These are phyloP conservation scores for Cladosporium velox DNA, from an alignment of 2,329 filamentous ascomycete species.

Conservation along the genomic window DNA sequence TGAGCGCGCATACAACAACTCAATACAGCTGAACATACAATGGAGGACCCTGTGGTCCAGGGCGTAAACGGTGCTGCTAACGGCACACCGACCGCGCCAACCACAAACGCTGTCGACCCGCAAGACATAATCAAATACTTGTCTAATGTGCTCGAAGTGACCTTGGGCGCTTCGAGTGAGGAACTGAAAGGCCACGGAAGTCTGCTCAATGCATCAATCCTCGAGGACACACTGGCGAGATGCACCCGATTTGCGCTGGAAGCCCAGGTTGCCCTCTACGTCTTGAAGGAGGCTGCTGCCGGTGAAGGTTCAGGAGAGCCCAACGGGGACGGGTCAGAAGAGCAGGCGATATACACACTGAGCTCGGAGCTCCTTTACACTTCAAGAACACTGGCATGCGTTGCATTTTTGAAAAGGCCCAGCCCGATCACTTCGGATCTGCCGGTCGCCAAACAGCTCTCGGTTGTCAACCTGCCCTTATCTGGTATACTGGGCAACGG, in stretches of 20 bases:
- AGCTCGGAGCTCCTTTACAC: slow-evolving; percentile 79
- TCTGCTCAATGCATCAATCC: slow-evolving; percentile 71
- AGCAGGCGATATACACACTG: slow-evolving; percentile 72
- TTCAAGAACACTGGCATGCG: slow-evolving; percentile 77
- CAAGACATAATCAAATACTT: slow-evolving; percentile 52
- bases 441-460: slow-evolving; percentile 83
- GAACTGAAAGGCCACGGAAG: slow-evolving; percentile 82
- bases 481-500: slow-evolving; percentile 64
- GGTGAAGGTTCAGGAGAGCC: slow-evolving; percentile 15
- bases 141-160: slow-evolving; percentile 50
- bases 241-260: slow-evolving; percentile 90
- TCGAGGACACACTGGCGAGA: slow-evolving; percentile 79
- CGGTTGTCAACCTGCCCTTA: slow-evolving; percentile 88
- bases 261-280: slow-evolving; percentile 82
- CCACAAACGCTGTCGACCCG: slow-evolving; percentile 44
- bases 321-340: slow-evolving; percentile 21
- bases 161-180: slow-evolving; percentile 57
- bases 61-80: slow-evolving; percentile 39
- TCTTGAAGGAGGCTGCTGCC: slow-evolving; percentile 73
- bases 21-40: slow-evolving; percentile 24
- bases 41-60: slow-evolving; percentile 43
- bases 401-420: slow-evolving; percentile 87
- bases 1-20: neutral
- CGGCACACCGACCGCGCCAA: slow-evolving; percentile 32
- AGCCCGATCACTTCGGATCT: slow-evolving; percentile 81